phyloP scores from a whole-genome alignment of 2,329 filamentous ascomycete genomes.

The Endothia cerciana region DNA sequence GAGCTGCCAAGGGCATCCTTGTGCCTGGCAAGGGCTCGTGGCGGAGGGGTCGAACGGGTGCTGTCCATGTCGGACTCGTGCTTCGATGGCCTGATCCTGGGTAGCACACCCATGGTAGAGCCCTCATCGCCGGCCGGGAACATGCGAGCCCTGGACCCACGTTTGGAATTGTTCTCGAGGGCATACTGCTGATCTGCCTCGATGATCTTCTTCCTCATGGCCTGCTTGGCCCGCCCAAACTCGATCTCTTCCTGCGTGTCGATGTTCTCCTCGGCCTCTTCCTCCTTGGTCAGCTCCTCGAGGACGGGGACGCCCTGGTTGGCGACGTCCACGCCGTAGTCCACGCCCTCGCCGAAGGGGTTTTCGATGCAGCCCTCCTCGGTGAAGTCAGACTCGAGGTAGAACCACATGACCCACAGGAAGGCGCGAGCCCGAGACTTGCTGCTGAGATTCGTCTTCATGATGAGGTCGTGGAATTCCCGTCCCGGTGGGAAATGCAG shows the following conservation, averaged over 20 bases:
- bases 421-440: slow-evolving; percentile 84
- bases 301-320: slow-evolving; percentile 73
- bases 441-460: slow-evolving; percentile 84
- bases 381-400: slow-evolving; percentile 93
- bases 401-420: slow-evolving; percentile 99
- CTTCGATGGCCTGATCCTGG: slow-evolving; percentile 65
- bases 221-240: slow-evolving; percentile 74
- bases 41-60: slow-evolving; percentile 56
- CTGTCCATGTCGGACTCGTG: slow-evolving; percentile 61
- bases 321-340: slow-evolving; percentile 65
- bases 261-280: slow-evolving; percentile 72
- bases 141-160: slow-evolving; percentile 46
- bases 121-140: slow-evolving; percentile 50
- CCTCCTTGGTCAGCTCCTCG: slow-evolving; percentile 65
- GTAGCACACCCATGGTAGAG: slow-evolving; percentile 59
- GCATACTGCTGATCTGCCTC: slow-evolving; percentile 74
- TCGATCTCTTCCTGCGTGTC: slow-evolving; percentile 71
- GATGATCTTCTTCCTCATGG: slow-evolving; percentile 74
- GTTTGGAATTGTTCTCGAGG: slow-evolving; percentile 63
- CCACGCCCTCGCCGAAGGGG: slow-evolving; percentile 78
- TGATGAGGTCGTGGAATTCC: slow-evolving; percentile 96
- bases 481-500: slow-evolving; percentile 82
- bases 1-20: slow-evolving; percentile 42
- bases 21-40: slow-evolving; percentile 43
- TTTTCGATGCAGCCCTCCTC: slow-evolving; percentile 87